A percentile compares a stretch with the other conserved stretches of the same genome.
phyloP scores from a whole-genome alignment of 2,329 filamentous ascomycete genomes.

The Aspergillus terreus region DNA sequence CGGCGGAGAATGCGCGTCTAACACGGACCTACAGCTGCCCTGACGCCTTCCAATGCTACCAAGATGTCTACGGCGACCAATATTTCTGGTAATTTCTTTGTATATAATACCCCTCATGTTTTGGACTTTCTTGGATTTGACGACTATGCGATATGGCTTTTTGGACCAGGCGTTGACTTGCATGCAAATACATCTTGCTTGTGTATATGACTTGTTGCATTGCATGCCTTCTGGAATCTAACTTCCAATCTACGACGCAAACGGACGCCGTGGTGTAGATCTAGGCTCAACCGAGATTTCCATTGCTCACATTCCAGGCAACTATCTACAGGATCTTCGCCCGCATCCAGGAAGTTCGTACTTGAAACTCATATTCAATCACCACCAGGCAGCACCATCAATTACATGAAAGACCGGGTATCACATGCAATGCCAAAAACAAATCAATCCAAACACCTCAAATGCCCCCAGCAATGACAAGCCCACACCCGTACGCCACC shows the following conservation, averaged over 20 bases:
- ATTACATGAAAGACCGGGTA: neutral
- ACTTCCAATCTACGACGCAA: too few relatives aligned
- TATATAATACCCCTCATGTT: conserved; percentile 15
- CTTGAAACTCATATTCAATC: too few relatives aligned
- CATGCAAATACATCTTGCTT: too few relatives aligned
- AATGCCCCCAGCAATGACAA: neutral
- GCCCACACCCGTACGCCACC: neutral
- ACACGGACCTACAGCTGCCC: conserved; percentile 52
- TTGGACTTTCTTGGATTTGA: neutral
- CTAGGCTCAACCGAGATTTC: too few relatives aligned
- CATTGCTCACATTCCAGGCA: too few relatives aligned
- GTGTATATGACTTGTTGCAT: too few relatives aligned
- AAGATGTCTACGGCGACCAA: conserved; percentile 53
- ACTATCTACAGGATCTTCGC: too few relatives aligned
- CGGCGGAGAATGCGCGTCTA: neutral
- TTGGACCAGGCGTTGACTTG: too few relatives aligned
- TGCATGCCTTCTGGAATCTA: too few relatives aligned
- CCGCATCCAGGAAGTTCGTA: too few relatives aligned
- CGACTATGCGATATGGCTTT: neutral
- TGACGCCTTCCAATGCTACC: conserved; percentile 57
- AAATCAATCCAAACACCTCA: neutral
- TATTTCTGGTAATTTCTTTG: conserved; percentile 19
- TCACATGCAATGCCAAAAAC: neutral
- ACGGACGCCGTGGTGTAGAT: too few relatives aligned
- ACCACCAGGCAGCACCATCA: too few relatives aligned